phyloP scores from a whole-genome alignment of 768 basidiomycete species.

The Calocera viscosa region DNA sequence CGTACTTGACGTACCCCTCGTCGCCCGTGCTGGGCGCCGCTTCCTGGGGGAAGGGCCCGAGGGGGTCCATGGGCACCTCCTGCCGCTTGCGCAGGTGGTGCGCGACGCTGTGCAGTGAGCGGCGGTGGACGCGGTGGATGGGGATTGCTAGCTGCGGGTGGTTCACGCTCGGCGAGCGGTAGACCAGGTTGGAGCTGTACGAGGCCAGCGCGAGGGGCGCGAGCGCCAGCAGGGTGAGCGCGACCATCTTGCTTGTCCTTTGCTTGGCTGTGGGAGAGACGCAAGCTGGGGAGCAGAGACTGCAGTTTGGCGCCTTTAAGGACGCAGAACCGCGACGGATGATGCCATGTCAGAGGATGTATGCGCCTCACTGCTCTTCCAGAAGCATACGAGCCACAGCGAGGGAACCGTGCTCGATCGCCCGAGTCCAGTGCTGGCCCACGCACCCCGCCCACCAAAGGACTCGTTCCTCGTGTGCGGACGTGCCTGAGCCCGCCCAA shows the following conservation, averaged over 20 bases:
- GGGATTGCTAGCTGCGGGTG: conserved; percentile 15
- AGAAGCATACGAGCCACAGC: too few species aligned
- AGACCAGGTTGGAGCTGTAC: conserved; percentile 28
- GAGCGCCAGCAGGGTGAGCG: not conserved
- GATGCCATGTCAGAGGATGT: too few species aligned
- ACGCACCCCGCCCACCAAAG: too few species aligned
- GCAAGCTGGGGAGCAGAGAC: too few species aligned
- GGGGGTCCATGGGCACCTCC: conserved; percentile 3
- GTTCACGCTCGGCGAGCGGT: conserved; percentile 30
- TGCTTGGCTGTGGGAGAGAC: too few species aligned
- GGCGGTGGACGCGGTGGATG: not conserved
- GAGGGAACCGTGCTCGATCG: too few species aligned
- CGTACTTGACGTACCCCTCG: conserved; percentile 9
- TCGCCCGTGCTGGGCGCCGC: not conserved
- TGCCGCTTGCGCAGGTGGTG: not conserved
- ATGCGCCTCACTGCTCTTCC: too few species aligned
- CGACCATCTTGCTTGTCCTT: not conserved
- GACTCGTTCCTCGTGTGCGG: too few species aligned
- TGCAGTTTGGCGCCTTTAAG: too few species aligned
- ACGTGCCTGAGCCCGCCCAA: too few species aligned
- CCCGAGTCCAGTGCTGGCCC: too few species aligned
- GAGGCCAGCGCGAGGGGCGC: not conserved
- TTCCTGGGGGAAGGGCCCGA: not conserved
- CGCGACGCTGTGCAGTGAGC: not conserved
- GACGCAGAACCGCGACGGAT: too few species aligned